Evolutionary conservation across 2,329 filamentous ascomycete genomes (phyloP), one percentile per base, ranked within the genome.

Genomic region (Aspergillus sp.): DNA sequence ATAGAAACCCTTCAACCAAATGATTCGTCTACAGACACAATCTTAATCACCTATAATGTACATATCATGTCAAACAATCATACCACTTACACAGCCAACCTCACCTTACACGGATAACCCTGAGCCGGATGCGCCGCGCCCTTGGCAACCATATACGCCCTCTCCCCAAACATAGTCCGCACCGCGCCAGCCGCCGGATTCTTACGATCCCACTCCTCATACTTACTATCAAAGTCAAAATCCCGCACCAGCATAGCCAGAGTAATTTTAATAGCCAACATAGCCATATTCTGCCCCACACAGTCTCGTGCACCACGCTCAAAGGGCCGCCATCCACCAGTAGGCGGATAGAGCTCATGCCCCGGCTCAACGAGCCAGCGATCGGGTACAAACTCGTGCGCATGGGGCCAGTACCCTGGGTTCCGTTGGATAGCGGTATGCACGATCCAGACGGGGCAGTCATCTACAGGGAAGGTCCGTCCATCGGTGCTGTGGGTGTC

Each of bases 311-410:
- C 74, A 0, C 82, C 81, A 55, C 79, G 76, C 60, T 81, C 80
- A 63, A 84, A 85, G 0, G 80, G 75, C 15, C 82, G 72, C 76
- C 77, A 84, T 1, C 80, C 81, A 23, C 76, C 74, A 9, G 75
- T 76, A 0, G 62, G 57, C 32, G 64, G 64, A 50, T 65, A 65
- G 17, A 65, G 58, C 12, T 17, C 25, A 25, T 53, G 50, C 53
- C 56, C 59, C 65, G 63, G 67, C 69, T 63, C 68, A 51, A 67
- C 66, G 2, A 78, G 67, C 64, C 71, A 76, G 9, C 77, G 75
- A 21, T 76, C 70, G 2, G 77, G 77, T 17, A 73, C 62, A 65
- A 79, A 80, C 6, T 54, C 19, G n/a, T 70, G 57, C 5, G 58
- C 60, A 0, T 66, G 61, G 45, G 55, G 58, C 60, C 61, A 72